A percentile compares a stretch with the other conserved stretches of the same genome.
Conservation (phyloP, 805 yeast genomes). For the Cyberlindnera mississippiensis region DNA sequence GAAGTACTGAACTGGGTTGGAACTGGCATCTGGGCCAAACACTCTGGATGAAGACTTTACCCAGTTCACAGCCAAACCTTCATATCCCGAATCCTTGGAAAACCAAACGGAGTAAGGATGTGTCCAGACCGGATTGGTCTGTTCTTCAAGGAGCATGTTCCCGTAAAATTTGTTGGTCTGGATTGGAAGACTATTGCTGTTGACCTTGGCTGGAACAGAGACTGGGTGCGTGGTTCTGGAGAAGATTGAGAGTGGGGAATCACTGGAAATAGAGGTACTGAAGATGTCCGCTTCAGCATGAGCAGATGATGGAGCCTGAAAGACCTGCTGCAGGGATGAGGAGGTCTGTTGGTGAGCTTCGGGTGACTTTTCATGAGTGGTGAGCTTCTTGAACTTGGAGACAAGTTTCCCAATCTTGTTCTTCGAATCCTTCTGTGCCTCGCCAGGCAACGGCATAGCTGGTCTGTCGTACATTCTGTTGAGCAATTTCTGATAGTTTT, state of each 20-base stretch:
- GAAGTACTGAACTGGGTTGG: conserved; percentile 52
- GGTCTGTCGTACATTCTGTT: conserved; percentile 28
- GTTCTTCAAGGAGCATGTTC: conserved; percentile 63
- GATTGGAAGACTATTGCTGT: conserved; percentile 37
- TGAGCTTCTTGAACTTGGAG: conserved; percentile 16
- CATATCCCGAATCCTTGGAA: conserved; percentile 41
- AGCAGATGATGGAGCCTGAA: conserved; percentile 6
- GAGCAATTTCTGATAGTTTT: background rate
- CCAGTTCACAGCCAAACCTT: conserved; percentile 68
- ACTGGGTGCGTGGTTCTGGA: conserved; percentile 28
- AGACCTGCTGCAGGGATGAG: conserved; percentile 3
- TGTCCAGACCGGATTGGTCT: conserved; percentile 70
- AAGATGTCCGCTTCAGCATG: conserved; percentile 32
- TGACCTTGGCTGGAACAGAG: conserved; percentile 25
- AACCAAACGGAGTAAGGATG: conserved; percentile 80
- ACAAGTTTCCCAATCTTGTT: conserved; percentile 10
- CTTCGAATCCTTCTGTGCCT: conserved; percentile 1
- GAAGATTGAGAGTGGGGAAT: conserved; percentile 43
- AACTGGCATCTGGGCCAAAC: conserved; percentile 59
- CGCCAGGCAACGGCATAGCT: conserved; percentile 28
- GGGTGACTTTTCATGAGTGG: conserved; percentile 5
- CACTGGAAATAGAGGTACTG: conserved; percentile 37
- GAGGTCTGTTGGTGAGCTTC: conserved; percentile 3
- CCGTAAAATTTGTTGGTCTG: conserved; percentile 80
- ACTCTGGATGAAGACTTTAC: conserved; percentile 56